These are phyloP conservation scores for Lecanicillium sp. DNA, from an alignment of 2,329 filamentous ascomycete species.

Conservation along the genomic window DNA sequence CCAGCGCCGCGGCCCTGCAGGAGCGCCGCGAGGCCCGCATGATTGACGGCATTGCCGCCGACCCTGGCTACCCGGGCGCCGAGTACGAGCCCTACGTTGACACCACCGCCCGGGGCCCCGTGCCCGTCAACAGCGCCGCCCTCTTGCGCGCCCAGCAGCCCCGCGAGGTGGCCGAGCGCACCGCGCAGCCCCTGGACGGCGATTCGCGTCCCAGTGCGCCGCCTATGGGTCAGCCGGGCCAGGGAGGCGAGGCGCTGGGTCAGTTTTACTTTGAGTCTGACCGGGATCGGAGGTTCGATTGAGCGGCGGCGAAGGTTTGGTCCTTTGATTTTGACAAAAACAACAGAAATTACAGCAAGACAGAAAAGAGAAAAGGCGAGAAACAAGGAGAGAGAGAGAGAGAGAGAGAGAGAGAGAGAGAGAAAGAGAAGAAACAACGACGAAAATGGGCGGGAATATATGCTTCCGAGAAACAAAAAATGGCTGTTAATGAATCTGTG, in stretches of 20 bases:
- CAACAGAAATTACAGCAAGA: too few species aligned
- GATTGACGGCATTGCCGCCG: conserved; percentile 59
- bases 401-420: too few species aligned
- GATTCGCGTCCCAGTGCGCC: conserved; percentile 34
- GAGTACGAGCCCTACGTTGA: conserved; percentile 55
- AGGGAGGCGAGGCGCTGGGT: conserved; percentile 43
- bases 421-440: background rate
- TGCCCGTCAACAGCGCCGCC: conserved; percentile 33
- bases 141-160: conserved; percentile 19
- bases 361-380: too few species aligned
- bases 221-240: conserved; percentile 35
- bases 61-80: conserved; percentile 44
- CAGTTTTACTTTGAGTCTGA: conserved; percentile 54
- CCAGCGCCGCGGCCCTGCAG: conserved; percentile 40
- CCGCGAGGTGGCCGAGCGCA: conserved; percentile 57
- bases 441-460: background rate
- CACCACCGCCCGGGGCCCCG: conserved; percentile 55
- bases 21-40: conserved; percentile 57
- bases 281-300: conserved; percentile 27
- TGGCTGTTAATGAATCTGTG: background rate
- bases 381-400: too few species aligned
- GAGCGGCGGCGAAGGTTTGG: too few species aligned
- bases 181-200: conserved; percentile 52
- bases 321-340: too few species aligned
- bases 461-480: background rate